Evolutionary conservation across 176 grass and related monocot species (phyloP).

Genomic region (Ampelocalamus luodianensis): DNA sequence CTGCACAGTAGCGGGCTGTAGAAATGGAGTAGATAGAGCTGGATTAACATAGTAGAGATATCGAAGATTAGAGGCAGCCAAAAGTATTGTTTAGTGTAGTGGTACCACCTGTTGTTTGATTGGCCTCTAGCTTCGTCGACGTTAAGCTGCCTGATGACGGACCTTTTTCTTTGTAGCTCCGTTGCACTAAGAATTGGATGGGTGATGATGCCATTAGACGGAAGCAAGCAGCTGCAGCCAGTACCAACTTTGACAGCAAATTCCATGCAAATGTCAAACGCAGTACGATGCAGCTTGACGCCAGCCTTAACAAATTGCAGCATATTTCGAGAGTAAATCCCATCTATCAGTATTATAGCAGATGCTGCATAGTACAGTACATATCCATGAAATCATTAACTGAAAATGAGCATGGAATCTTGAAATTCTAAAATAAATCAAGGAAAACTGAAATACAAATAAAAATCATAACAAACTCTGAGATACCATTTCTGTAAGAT

Average conservation of each 20-base stretch:
- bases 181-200: too few species aligned
- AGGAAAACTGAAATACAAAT: slow-evolving; percentile 10
- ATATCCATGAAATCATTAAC: slow-evolving; percentile 18
- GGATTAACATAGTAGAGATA: too few species aligned
- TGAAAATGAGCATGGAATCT: not conserved
- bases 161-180: too few species aligned
- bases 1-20: too few species aligned
- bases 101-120: too few species aligned
- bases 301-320: slow-evolving; percentile 70
- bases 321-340: slow-evolving; percentile 78
- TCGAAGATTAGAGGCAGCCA: too few species aligned
- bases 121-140: too few species aligned
- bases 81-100: too few species aligned
- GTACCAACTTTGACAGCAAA: slow-evolving; percentile 79
- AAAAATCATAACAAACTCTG: not conserved
- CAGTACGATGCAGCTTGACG: slow-evolving; percentile 74
- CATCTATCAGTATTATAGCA: slow-evolving; percentile 86
- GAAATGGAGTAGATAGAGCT: too few species aligned
- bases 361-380: slow-evolving; percentile 64
- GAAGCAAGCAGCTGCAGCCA: too few species aligned
- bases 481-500: slow-evolving; percentile 17
- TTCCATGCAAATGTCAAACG: slow-evolving; percentile 95
- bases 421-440: slow-evolving; percentile 1
- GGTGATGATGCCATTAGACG: too few species aligned
- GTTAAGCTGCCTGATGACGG: too few species aligned